Base-by-base conservation (phyloP, 1,284 basidiomycete species). In the Wolfiporia cocos region DNA sequence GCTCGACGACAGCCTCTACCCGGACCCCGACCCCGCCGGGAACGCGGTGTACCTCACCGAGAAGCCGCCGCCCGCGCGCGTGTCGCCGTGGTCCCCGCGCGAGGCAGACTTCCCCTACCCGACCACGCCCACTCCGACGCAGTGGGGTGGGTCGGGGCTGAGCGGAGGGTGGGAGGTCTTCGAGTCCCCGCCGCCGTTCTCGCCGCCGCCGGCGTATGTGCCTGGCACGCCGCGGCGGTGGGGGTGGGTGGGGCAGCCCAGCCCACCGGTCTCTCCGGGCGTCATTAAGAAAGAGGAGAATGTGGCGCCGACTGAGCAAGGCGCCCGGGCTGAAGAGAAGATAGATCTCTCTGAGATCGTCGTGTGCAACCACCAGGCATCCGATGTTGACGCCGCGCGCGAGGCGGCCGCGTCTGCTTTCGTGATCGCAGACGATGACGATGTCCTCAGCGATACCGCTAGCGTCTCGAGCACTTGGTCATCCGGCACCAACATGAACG, bases 31-130 rank as follows among this genome's bases (percentile, higher is more conserved):
- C n/a, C 46, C 44, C 46, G 41, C 46, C 12, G 46, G 47, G 36
- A 48, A 53, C 34, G 37, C 39, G 33, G 21, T 18, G 7, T 43
- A 39, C 22, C 30, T 26, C 19, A 55, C 54, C 3, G 35, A 51
- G 34, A 47, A 42, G 12, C 58, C 56, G 2, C 35, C 41, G 5
- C 37, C 49, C 4, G 58, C 56, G 3, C 14, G 51, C 17, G 42
- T 61, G 39, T 59, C 59, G 5, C 59, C 57, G 3, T 59, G 55
- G 57, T 59, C 55, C 2, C 50, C 54, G 3, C 42, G 44, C 34
- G 58, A 59, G 43, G 49, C 53, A 31, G 47, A 54, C 19, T 52
- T 46, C 22, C 53, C 51, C 7, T 54, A 49, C 41, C 47, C 44
- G 37, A 42, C 39, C 19, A 34, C 34, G 21, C 48, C 19, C 40